Base-by-base conservation (phyloP, 257 asterid genomes). In the Plantago elongata region DNA sequence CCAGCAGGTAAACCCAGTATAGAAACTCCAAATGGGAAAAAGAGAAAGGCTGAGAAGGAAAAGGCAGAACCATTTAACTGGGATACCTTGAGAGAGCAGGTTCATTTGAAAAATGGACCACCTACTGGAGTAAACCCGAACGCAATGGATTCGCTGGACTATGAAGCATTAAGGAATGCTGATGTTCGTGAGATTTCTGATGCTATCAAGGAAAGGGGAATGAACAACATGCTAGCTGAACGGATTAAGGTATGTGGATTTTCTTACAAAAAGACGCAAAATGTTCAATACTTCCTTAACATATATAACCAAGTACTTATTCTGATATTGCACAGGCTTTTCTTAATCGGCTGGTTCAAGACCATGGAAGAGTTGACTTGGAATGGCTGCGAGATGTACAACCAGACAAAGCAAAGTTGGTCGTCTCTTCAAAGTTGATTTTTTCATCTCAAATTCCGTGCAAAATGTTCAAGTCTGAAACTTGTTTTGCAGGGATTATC, bases 331-430 rank as follows among this genome's bases (percentile, higher is more conserved):
- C 77, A 82, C 89, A 92, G 99, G 93, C 72, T 68, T 92, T 92
- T 60, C 97, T 92, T 44, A 63, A 89, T 61, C 86, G 97, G 34
- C 30, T 92, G 63, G 95, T 84, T 47, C 64, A 64, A 58, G 99
- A 92, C 29, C 99, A 92, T 69, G 97, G 75, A 70, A 80, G 80
- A 59, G 66, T 83, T 18, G 97, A 92, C 81, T 88, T 92, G 16
- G 99, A 92, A 86, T 92, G 99, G 99, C 69, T 92, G 66, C 80
- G 97, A 78, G 86, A 86, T 68, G 91, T 84, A 67, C 79, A 79
- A 17, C 86, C 95, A 45, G 96, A 86, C 70, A 79, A 74, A 77
- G 89, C 79, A 65, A 89, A 89, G 99, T 92, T 76, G 79, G 93
- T 61, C 57, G 46, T 54, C 69, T 37, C 27, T 5, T 38, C 63